Evolutionary conservation across 2,329 filamentous ascomycete species (phyloP).

Genomic region (Colletotrichum brevisporum): DNA sequence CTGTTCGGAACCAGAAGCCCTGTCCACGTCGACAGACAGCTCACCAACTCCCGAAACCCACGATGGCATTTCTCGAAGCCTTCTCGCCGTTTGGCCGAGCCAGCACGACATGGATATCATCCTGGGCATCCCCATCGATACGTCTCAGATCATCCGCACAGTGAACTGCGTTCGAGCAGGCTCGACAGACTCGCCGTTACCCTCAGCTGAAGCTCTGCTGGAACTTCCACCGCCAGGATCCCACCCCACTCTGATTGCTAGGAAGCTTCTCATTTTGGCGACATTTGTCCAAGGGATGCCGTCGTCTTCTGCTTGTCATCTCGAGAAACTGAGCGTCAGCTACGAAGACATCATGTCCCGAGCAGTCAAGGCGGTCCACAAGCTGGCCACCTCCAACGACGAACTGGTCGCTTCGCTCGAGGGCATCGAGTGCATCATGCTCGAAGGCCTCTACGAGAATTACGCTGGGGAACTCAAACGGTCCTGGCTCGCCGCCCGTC

Average conservation of each 20-base stretch:
- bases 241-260: slow-evolving; percentile 57
- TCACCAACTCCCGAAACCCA: background rate
- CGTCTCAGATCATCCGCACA: slow-evolving; percentile 15
- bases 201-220: slow-evolving; percentile 3
- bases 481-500: slow-evolving; percentile 60
- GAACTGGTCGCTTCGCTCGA: slow-evolving; percentile 60
- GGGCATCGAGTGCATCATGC: slow-evolving; percentile 64
- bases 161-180: slow-evolving; percentile 5
- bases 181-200: background rate
- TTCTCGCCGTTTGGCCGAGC: slow-evolving; percentile 23
- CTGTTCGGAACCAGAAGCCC: too few species aligned
- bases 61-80: background rate
- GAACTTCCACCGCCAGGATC: slow-evolving; percentile 10
- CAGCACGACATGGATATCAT: slow-evolving; percentile 6
- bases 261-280: slow-evolving; percentile 55
- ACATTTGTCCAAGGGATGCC: slow-evolving; percentile 51
- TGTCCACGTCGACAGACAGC: too few species aligned
- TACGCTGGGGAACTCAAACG: slow-evolving; percentile 62
- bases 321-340: slow-evolving; percentile 37
- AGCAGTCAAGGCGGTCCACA: slow-evolving; percentile 48
- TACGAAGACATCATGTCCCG: slow-evolving; percentile 47
- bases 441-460: slow-evolving; percentile 61
- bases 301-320: background rate
- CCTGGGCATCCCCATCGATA: slow-evolving; percentile 7
- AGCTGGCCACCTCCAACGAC: slow-evolving; percentile 61